Conservation (phyloP, 2,329 filamentous ascomycete genomes). For the Shiraia bambusicola region DNA sequence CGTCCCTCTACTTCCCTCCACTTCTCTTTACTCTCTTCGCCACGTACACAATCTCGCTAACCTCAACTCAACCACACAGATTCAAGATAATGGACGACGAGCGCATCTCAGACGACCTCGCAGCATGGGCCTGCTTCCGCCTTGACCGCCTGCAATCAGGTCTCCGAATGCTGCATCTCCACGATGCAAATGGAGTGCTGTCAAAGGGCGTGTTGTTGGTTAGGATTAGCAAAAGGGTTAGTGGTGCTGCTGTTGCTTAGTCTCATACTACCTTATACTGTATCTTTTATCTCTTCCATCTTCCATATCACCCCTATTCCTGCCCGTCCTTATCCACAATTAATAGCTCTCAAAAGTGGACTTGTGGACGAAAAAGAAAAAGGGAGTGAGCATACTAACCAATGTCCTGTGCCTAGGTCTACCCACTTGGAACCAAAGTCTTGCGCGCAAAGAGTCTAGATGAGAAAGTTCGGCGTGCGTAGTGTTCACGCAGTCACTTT, state of each 20-base stretch:
- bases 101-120: conserved; percentile 70
- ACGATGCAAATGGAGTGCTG: conserved; percentile 66
- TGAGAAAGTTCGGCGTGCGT: too few relatives aligned
- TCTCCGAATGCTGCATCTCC: conserved; percentile 74
- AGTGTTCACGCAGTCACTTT: too few relatives aligned
- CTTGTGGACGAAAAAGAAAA: too few relatives aligned
- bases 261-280: too few relatives aligned
- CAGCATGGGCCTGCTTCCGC: conserved; percentile 86
- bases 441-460: too few relatives aligned
- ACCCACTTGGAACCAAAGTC: too few relatives aligned
- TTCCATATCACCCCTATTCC: too few relatives aligned
- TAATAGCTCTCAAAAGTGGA: too few relatives aligned
- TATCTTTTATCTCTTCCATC: too few relatives aligned
- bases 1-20: not conserved
- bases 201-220: conserved; percentile 73
- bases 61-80: conserved; percentile 38
- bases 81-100: conserved; percentile 90
- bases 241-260: conserved; percentile 11
- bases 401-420: too few relatives aligned
- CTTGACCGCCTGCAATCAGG: conserved; percentile 77
- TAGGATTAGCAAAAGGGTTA: conserved; percentile 63
- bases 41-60: conserved; percentile 4
- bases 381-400: too few relatives aligned
- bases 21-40: not conserved
- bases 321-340: too few relatives aligned